Percentiles rank a stretch among this genome's conserved stretches.
phyloP scores from a whole-genome alignment of 2,329 filamentous ascomycete species.

The Aspergillus pseudoviridinutans region DNA sequence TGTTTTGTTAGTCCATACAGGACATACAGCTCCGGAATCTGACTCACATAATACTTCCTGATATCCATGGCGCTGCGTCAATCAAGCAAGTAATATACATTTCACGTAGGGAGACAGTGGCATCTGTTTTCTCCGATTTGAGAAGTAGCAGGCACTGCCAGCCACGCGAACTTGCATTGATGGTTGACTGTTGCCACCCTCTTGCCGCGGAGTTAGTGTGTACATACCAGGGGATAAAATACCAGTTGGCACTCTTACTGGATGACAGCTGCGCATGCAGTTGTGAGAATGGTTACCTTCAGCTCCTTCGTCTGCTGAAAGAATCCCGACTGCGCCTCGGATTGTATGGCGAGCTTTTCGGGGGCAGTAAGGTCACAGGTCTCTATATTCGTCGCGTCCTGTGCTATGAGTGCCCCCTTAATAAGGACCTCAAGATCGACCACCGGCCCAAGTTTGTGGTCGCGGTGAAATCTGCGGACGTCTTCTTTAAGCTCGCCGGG shows the following conservation, averaged over 20 bases:
- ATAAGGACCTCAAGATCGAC: slow-evolving; percentile 7
- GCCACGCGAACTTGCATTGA: slow-evolving; percentile 13
- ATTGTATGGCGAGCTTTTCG: background rate
- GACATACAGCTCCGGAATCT: too few relatives aligned
- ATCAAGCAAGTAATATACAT: too few relatives aligned
- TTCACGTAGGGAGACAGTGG: too few relatives aligned
- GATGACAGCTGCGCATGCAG: slow-evolving; percentile 22
- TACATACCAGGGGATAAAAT: too few relatives aligned
- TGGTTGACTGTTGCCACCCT: slow-evolving; percentile 23
- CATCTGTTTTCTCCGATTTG: too few relatives aligned
- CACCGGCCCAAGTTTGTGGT: background rate
- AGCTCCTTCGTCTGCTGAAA: slow-evolving; percentile 14
- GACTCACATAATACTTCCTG: slow-evolving; percentile 14
- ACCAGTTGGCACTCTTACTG: slow-evolving; percentile 11
- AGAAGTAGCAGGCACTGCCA: too few relatives aligned
- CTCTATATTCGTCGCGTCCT: background rate
- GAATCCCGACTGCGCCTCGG: background rate
- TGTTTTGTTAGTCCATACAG: too few relatives aligned
- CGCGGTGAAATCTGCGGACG: slow-evolving; percentile 4
- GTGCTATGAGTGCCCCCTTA: slow-evolving; percentile 9
- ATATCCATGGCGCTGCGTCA: slow-evolving; percentile 17
- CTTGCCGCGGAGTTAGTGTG: background rate
- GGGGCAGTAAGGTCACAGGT: background rate
- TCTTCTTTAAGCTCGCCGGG: slow-evolving; percentile 6
- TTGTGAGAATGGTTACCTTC: slow-evolving; percentile 18